Conservation (phyloP, 352 stramenopile genomes). For the Globisporangium canariense region DNA sequence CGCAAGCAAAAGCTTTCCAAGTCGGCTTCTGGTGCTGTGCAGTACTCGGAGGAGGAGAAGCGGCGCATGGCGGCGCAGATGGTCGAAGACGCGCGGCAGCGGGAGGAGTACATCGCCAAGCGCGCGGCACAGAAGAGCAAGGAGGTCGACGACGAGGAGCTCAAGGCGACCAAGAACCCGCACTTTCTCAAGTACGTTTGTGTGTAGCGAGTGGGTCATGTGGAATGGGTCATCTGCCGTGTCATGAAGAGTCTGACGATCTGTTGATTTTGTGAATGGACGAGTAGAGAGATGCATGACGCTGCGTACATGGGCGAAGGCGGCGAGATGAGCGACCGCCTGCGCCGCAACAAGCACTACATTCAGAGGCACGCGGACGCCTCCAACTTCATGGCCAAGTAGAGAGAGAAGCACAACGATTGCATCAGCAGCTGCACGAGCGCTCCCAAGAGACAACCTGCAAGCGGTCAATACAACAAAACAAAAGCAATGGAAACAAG, state of each 20-base stretch:
- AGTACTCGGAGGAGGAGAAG: constrained; percentile 61
- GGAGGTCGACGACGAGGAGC: constrained; percentile 52
- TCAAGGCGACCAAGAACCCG: constrained; percentile 49
- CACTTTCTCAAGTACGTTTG: constrained; percentile 70
- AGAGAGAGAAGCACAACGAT: constrained; percentile 5
- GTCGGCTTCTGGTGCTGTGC: constrained; percentile 13
- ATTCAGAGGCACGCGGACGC: constrained; percentile 78
- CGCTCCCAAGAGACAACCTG: too few relatives aligned
- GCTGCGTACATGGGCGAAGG: constrained; percentile 64
- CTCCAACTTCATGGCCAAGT: constrained; percentile 80
- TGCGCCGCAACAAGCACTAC: constrained; percentile 82
- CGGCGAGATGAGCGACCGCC: constrained; percentile 66
- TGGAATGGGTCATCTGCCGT: not conserved
- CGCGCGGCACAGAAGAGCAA: constrained; percentile 47
- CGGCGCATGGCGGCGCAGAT: constrained; percentile 58
- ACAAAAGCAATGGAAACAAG: not conserved
- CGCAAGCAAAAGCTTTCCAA: constrained; percentile 62
- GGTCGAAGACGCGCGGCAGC: constrained; percentile 67
- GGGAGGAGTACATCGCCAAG: constrained; percentile 60
- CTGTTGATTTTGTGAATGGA: constrained; percentile 4
- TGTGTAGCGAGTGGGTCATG: too few relatives aligned
- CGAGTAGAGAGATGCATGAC: constrained; percentile 60
- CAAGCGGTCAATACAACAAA: not conserved
- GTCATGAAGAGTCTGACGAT: not conserved
- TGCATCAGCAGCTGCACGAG: not conserved